Base-by-base conservation (phyloP, 1,284 basidiomycete species). In the Coriolopsis trogii region DNA sequence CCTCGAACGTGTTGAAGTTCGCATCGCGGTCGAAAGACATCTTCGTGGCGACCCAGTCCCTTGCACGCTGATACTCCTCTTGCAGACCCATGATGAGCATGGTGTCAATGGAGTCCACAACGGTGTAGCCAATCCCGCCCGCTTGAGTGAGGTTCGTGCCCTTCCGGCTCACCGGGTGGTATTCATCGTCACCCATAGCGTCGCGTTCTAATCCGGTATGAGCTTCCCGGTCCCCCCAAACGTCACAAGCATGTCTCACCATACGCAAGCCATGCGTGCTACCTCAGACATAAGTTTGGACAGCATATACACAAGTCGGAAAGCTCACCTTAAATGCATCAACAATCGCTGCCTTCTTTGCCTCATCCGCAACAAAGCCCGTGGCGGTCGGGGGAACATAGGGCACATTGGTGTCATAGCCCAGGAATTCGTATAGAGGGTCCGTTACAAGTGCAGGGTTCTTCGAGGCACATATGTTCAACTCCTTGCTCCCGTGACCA, bases 1-100 rank as follows among this genome's bases (percentile, higher is more conserved):
- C 93, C 80, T 98, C 95, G 62, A 98, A 98, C 0, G 92, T 94
- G 68, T 89, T 98, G 70, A 93, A 92, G 16, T 81, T 73, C 10
- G 80, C 93, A 63, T 94, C 86, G 10, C 85, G 78, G 30, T 96
- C 87, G 65, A 97, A 95, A 8, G 78, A 72, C 38, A 98, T 71
- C 29, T 82, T 75, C 23, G 79, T 75, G 23, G 75, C 77, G 16
- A 97, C 80, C 95, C 95, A 98, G 34, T 83, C 67, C 13, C 87
- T 75, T 0, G 95, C 92, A 10, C 89, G 79, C 41, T 75, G 58
- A 64, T 94, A 95, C 68, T 96, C 95, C 0, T 87, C 82, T 9
- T 82, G 70, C 10, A 95, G 76, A 2, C 87, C 91, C 86, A 97
- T 89, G 47, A 98, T 72, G 41, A 93, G 80, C 73, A 98, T 85